These are phyloP conservation scores for Trichosporon faecale DNA, from an alignment of 1,284 basidiomycete genomes.

Conservation along the genomic window DNA sequence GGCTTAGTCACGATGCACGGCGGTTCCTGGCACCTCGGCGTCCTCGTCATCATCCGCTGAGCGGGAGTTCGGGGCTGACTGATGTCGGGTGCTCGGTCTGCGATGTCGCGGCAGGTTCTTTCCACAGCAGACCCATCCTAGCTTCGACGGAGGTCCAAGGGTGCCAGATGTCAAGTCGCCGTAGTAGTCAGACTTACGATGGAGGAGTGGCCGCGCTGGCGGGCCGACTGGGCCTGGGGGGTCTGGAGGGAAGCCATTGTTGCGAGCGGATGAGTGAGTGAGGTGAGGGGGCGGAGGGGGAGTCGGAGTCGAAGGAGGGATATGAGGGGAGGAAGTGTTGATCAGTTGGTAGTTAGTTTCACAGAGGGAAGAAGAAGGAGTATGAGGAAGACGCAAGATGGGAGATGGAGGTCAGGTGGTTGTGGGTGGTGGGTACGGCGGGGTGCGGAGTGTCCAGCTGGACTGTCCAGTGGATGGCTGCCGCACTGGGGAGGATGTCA, in stretches of 20 bases:
- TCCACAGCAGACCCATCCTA: too few relatives aligned
- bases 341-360: neutral
- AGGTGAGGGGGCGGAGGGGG: neutral
- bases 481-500: too few relatives aligned
- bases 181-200: conserved; percentile 47
- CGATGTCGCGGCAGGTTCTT: too few relatives aligned
- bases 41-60: too few relatives aligned
- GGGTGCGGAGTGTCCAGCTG: neutral
- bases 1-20: neutral
- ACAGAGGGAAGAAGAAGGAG: neutral
- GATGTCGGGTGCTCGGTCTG: too few relatives aligned
- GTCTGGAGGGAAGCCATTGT: conserved; percentile 35
- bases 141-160: too few relatives aligned
- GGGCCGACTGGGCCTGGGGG: conserved; percentile 36
- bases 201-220: conserved; percentile 52
- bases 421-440: neutral
- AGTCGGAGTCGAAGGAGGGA: neutral
- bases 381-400: conserved; percentile 6
- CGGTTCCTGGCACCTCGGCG: neutral
- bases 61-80: too few relatives aligned
- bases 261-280: neutral
- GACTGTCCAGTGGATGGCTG: too few relatives aligned
- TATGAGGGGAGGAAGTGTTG: too few relatives aligned
- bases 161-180: too few relatives aligned
- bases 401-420: neutral